Base-by-base conservation (phyloP, 2,329 filamentous ascomycete species). In the Pseudogymnoascus sp. region DNA sequence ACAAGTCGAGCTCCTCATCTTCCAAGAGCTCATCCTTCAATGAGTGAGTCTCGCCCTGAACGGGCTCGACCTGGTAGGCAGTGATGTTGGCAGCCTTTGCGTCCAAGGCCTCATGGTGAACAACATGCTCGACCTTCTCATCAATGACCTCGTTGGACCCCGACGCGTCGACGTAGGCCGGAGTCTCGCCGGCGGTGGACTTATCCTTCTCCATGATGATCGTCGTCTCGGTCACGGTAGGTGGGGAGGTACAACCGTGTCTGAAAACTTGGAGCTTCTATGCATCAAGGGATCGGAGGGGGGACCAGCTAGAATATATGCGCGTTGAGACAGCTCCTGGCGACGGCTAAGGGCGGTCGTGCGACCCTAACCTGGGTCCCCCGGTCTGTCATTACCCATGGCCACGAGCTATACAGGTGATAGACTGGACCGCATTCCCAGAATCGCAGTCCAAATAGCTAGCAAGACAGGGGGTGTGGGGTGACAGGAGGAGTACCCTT, bases 11-110 rank as follows among this genome's bases (percentile, higher is more conserved):
- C 18, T 35, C 22, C 38, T 60, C 58, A 28, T 63, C 63, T 25
- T 57, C 18, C 6, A 60, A 16, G 38, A 64, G 43, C 22, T 64
- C 63, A 30, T 63, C 63, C 41, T 64, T 64, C 30, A 64, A 33
- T 6, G 63, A 64, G 20, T 39, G 35, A 58, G 57, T 11, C 18
- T 58, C 57, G n/a, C 57, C 57, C 33, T 58, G 35, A 16, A 25
- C 7, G 57, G 35, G 57, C 57, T 58, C 57, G 37, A 58, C 37
- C 8, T n/a, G 57, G 6, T 38, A 38, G 57, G 37, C 35, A 7
- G 18, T 37, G 35, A 58, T 16, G 35, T 58, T 39, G 37, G 18
- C 33, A 38, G 37, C 57, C 33, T 58, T 58, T 22, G 33, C 11
- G 57, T 38, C 57, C 12, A 38, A 38, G 18, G 57, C 37, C 1